Evolutionary conservation across 352 stramenopile genomes (phyloP).

Genomic region (Phytophthora palmivora): DNA sequence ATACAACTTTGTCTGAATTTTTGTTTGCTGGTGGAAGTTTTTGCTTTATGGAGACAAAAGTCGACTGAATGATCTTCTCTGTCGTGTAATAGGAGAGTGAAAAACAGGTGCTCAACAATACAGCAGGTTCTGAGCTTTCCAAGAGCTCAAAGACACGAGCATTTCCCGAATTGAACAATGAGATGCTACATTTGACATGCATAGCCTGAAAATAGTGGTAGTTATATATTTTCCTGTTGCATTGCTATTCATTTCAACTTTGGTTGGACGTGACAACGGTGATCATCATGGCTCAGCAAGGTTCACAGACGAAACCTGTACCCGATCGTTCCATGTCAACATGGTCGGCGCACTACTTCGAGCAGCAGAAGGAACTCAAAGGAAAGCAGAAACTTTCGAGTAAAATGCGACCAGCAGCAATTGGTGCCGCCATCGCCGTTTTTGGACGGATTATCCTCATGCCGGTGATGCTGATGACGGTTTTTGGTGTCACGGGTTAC

Average conservation of each 20-base stretch:
- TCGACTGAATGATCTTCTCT: background rate
- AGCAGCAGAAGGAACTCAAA: conserved; percentile 22
- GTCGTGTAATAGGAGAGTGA: background rate
- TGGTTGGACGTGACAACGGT: background rate
- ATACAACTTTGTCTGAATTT: too few species aligned
- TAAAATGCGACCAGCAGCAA: conserved; percentile 32
- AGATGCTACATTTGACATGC: background rate
- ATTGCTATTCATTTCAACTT: conserved; percentile 30
- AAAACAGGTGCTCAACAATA: background rate
- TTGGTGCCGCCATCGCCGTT: conserved; percentile 30
- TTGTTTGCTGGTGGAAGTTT: too few species aligned
- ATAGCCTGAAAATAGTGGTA: conserved; percentile 8
- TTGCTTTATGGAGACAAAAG: too few species aligned
- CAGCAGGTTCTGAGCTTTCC: background rate
- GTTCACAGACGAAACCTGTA: conserved; percentile 3
- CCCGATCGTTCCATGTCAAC: conserved; percentile 28
- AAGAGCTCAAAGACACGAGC: background rate
- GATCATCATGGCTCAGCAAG: conserved; percentile 1
- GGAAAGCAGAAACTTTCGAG: conserved; percentile 20
- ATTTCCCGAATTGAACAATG: conserved; percentile 2
- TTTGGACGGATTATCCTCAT: conserved; percentile 37
- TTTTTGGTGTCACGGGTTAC: conserved; percentile 30
- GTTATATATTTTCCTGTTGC: background rate
- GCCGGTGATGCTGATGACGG: conserved; percentile 29
- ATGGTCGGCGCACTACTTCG: conserved; percentile 34